phyloP scores from a whole-genome alignment of 352 stramenopile species.

The Pythium dissotocum region DNA sequence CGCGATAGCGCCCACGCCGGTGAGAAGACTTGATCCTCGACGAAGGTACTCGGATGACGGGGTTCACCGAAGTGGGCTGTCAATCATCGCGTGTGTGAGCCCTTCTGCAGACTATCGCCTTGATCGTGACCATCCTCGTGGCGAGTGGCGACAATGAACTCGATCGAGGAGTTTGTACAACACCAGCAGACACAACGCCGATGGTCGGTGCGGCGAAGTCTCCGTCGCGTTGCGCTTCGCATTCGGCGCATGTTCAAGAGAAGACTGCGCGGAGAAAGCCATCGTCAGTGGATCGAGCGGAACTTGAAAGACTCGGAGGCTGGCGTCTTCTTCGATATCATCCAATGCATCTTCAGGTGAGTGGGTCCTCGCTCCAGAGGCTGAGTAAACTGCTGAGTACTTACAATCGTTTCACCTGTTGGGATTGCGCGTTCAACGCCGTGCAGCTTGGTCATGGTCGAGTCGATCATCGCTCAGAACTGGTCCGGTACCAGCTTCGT shows the following conservation, averaged over 20 bases:
- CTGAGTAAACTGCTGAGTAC: not conserved
- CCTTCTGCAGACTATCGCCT: not conserved
- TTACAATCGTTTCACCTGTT: too few relatives aligned
- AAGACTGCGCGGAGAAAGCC: constrained; percentile 63
- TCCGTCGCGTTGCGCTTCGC: constrained; percentile 13
- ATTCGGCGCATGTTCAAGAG: constrained; percentile 50
- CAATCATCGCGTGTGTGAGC: not conserved
- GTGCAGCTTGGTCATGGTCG: constrained; percentile 52
- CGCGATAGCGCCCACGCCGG: not conserved
- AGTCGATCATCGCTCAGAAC: constrained; percentile 64
- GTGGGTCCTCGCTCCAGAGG: not conserved
- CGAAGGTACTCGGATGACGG: not conserved
- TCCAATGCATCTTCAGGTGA: constrained; percentile 52
- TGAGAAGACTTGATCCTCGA: not conserved
- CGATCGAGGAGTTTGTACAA: constrained; percentile 27
- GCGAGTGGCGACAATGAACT: constrained; percentile 13
- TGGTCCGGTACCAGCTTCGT: constrained; percentile 43
- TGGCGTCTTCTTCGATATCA: constrained; percentile 53
- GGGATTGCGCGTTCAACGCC: not conserved
- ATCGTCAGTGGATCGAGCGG: constrained; percentile 68
- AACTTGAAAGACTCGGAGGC: constrained; percentile 72
- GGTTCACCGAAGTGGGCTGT: not conserved
- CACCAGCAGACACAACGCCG: constrained; percentile 13
- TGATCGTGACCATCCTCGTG: not conserved
- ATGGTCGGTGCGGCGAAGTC: constrained; percentile 9